phyloP scores from a whole-genome alignment of 75 land plant species.

The Selaginella tamariscina region DNA sequence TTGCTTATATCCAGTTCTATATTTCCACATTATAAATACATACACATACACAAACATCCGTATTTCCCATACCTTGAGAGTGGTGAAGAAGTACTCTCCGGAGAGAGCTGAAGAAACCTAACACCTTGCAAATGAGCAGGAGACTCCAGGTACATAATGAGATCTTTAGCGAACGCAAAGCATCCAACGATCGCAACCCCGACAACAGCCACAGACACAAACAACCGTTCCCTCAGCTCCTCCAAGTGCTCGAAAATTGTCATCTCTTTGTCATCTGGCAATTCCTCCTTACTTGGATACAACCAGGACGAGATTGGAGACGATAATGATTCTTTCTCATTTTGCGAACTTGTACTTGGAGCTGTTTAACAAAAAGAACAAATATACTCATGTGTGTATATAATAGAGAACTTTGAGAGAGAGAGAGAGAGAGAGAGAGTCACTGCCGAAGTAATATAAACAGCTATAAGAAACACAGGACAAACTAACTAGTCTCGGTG shows the following conservation, averaged over 20 bases:
- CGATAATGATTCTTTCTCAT: background rate
- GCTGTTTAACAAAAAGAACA: background rate
- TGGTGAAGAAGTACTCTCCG: slow-evolving; percentile 97
- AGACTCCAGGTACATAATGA: slow-evolving; percentile 75
- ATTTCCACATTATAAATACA: background rate
- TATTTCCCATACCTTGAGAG: slow-evolving; percentile 83
- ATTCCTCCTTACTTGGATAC: slow-evolving; percentile 85
- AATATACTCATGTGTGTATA: no score
- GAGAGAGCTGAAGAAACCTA: slow-evolving; percentile 84
- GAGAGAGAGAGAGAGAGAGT: no score
- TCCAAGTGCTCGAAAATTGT: slow-evolving; percentile 90
- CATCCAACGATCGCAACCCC: slow-evolving; percentile 85
- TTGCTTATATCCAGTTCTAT: no score
- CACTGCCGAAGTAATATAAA: no score
- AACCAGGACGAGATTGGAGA: slow-evolving; percentile 52
- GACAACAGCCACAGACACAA: slow-evolving; percentile 80
- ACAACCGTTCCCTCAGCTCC: slow-evolving; percentile 72
- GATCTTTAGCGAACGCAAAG: slow-evolving; percentile 81
- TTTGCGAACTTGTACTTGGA: background rate
- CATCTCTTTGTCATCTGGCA: slow-evolving; percentile 99
- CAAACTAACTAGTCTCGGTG: no score
- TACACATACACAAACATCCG: no score
- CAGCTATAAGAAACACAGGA: no score
- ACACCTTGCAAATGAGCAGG: slow-evolving; percentile 90
- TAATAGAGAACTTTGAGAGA: no score